These are phyloP conservation scores for Solanum ossicruentum DNA, from an alignment of 257 asterid species.

Conservation along the genomic window DNA sequence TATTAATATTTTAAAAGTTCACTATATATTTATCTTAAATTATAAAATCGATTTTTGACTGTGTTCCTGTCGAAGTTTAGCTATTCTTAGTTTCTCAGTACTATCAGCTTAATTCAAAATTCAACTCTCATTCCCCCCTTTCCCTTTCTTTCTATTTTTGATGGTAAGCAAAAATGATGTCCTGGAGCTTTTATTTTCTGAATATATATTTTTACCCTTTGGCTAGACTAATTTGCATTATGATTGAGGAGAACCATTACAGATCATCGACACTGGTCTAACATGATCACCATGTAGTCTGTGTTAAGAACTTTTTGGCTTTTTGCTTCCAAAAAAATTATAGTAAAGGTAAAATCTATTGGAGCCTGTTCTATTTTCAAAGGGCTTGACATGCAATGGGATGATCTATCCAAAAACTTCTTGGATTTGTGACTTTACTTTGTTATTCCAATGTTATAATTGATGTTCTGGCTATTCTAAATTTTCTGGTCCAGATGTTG, in stretches of 20 bases:
- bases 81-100: neutral
- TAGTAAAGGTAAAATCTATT: neutral
- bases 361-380: neutral
- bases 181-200: neutral
- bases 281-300: neutral
- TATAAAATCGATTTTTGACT: neutral
- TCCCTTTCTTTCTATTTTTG: neutral
- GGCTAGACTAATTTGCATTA: neutral
- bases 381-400: neutral
- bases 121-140: neutral
- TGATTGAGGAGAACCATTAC: neutral
- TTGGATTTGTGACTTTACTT: neutral
- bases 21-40: neutral
- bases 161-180: neutral
- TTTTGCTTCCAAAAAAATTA: neutral
- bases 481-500: neutral
- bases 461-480: neutral
- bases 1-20: neutral
- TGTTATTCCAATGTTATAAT: neutral
- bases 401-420: neutral
- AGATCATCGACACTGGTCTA: neutral
- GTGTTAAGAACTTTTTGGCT: neutral
- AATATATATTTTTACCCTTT: neutral
- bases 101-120: neutral
- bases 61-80: neutral